Conservation (phyloP, 805 yeast genomes). For the Saccharomyces kudriavzevii region DNA sequence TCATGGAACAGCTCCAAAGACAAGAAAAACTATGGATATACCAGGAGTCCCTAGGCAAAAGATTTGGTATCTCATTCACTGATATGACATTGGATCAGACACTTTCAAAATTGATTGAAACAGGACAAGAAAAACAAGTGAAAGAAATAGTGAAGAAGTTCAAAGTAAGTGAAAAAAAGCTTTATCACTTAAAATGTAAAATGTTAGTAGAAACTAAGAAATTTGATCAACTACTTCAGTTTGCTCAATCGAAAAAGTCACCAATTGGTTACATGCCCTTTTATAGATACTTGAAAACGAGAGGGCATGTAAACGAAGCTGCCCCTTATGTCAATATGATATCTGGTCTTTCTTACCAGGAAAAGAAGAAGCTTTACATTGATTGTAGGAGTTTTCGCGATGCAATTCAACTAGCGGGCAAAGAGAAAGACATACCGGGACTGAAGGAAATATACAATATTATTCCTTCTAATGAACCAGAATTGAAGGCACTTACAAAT, state of each 20-base stretch:
- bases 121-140: constrained; percentile 45
- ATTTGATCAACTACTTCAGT: constrained; percentile 49
- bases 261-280: constrained; percentile 69
- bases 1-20: constrained; percentile 26
- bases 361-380: constrained; percentile 43
- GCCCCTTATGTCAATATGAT: constrained; percentile 51
- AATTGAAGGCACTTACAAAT: constrained; percentile 15
- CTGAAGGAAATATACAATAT: constrained; percentile 17
- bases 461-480: constrained; percentile 23
- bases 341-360: constrained; percentile 35
- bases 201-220: constrained; percentile 40
- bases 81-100: constrained; percentile 43
- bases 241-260: constrained; percentile 46
- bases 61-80: constrained; percentile 34
- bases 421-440: constrained; percentile 21
- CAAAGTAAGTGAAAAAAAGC: constrained; percentile 49
- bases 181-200: constrained; percentile 46
- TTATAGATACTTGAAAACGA: constrained; percentile 43
- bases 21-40: constrained; percentile 36
- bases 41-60: constrained; percentile 40
- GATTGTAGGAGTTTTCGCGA: constrained; percentile 42
- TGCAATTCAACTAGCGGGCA: constrained; percentile 34
- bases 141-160: constrained; percentile 43
- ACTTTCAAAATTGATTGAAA: constrained; percentile 35
- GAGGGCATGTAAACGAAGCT: constrained; percentile 54